phyloP scores from a whole-genome alignment of 345 rosid species.

The Gossypium australe region DNA sequence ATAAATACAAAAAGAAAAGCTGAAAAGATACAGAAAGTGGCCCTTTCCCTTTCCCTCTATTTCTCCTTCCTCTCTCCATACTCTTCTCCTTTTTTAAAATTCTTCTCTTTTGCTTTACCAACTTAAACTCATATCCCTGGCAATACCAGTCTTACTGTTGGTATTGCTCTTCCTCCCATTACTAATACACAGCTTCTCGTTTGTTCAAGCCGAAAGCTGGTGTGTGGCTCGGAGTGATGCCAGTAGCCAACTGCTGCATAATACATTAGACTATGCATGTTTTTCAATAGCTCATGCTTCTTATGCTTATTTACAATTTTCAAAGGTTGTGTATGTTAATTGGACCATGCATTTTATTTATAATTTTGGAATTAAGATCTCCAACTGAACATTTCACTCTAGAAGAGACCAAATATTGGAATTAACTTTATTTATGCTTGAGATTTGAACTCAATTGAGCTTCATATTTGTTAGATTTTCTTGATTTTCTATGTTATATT shows the following conservation, averaged over 20 bases:
- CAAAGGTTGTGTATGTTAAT: too few relatives aligned
- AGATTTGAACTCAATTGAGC: too few relatives aligned
- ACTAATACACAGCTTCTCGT: neutral
- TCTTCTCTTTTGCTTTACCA: conserved; percentile 15
- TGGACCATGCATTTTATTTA: too few relatives aligned
- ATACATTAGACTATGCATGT: conserved; percentile 64
- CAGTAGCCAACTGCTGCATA: conserved; percentile 45
- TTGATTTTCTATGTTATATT: too few relatives aligned
- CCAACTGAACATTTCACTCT: too few relatives aligned
- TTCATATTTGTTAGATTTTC: too few relatives aligned
- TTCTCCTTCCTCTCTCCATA: conserved; percentile 6
- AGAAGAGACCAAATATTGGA: too few relatives aligned
- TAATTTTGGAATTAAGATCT: too few relatives aligned
- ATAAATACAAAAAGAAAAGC: conserved; percentile 22
- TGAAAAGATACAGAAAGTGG: conserved; percentile 18
- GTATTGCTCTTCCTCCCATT: neutral
- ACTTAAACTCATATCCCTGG: conserved; percentile 21
- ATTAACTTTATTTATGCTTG: too few relatives aligned
- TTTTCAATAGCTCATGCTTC: conserved; percentile 63
- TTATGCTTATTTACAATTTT: conserved; percentile 6
- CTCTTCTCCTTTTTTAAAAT: conserved; percentile 11
- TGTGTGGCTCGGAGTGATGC: conserved; percentile 73
- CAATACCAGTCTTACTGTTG: neutral
- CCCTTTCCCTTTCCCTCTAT: conserved; percentile 18
- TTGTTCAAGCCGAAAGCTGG: conserved; percentile 34